Evolutionary conservation across 352 stramenopile genomes (phyloP).

Genomic region (Pythium oligandrum): DNA sequence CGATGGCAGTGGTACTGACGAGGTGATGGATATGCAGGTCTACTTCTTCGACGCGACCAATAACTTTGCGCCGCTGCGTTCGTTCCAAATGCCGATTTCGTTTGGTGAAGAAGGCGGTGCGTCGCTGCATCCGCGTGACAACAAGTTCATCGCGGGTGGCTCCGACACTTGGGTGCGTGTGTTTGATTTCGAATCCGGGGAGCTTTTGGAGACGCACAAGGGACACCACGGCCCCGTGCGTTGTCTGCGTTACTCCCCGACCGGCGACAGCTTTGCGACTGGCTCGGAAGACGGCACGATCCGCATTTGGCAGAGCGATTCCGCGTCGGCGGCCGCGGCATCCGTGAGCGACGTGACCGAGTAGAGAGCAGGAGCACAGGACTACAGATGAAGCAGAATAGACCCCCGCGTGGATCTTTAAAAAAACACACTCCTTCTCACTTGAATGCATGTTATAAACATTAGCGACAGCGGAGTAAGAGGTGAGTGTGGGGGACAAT

Average conservation of each 20-base stretch:
- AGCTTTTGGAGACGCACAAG: conserved; percentile 95
- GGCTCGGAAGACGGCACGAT: conserved; percentile 98
- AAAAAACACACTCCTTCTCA: not conserved
- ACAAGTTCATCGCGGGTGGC: conserved; percentile 88
- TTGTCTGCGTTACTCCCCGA: conserved; percentile 94
- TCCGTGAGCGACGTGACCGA: conserved; percentile 48
- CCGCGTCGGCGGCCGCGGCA: conserved; percentile 49
- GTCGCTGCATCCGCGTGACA: conserved; percentile 79
- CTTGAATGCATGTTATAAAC: no score
- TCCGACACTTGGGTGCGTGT: conserved; percentile 97
- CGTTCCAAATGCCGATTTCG: conserved; percentile 81
- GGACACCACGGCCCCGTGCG: conserved; percentile 96
- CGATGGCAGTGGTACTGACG: not conserved
- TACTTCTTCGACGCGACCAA: conserved; percentile 90
- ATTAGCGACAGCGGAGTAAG: no score
- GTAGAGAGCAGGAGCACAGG: not conserved
- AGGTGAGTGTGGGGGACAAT: no score
- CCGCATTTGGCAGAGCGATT: conserved; percentile 92
- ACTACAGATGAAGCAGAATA: no score
- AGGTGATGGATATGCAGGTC: conserved; percentile 49
- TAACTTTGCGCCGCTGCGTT: conserved; percentile 59
- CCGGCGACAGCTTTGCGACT: conserved; percentile 92
- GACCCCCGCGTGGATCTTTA: no score
- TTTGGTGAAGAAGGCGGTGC: conserved; percentile 91
- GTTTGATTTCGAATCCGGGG: conserved; percentile 90